These are phyloP conservation scores for Phytophthora uliginosa DNA, from an alignment of 352 stramenopile genomes.

Conservation along the genomic window DNA sequence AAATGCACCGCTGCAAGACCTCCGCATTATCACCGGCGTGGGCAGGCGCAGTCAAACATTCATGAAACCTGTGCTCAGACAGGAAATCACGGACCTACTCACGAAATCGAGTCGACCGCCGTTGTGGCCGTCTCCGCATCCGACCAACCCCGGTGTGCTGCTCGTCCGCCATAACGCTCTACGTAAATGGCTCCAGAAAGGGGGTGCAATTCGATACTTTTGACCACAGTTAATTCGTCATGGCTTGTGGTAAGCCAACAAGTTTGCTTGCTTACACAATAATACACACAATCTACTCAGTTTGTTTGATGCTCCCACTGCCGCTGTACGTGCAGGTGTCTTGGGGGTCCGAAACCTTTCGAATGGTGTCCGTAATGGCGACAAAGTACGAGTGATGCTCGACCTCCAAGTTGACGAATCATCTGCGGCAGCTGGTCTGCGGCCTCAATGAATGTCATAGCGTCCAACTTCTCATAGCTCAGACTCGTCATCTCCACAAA, in stretches of 20 bases:
- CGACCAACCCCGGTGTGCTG: slow-evolving; percentile 69
- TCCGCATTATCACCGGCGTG: slow-evolving; percentile 82
- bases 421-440: slow-evolving; percentile 37
- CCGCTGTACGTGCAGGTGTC: slow-evolving; percentile 29
- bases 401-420: slow-evolving; percentile 30
- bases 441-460: slow-evolving; percentile 59
- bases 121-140: slow-evolving; percentile 61
- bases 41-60: slow-evolving; percentile 70
- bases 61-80: slow-evolving; percentile 66
- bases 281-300: not conserved
- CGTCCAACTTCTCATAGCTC: slow-evolving; percentile 51
- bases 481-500: slow-evolving; percentile 67
- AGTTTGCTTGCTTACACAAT: not conserved
- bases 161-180: slow-evolving; percentile 62
- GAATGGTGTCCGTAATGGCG: slow-evolving; percentile 24
- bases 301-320: slow-evolving; percentile 9
- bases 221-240: slow-evolving; percentile 6
- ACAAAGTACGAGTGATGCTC: slow-evolving; percentile 26
- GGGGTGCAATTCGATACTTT: slow-evolving; percentile 52
- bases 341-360: slow-evolving; percentile 26
- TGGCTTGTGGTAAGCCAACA: not conserved
- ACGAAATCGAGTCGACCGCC: slow-evolving; percentile 55
- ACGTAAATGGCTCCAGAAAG: slow-evolving; percentile 65
- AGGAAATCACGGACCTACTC: slow-evolving; percentile 65
- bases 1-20: slow-evolving; percentile 44